A percentile compares a stretch with the other conserved stretches of the same genome.
These are phyloP conservation scores for Xylariaceae sp. DNA, from an alignment of 2,329 filamentous ascomycete genomes.

Conservation along the genomic window DNA sequence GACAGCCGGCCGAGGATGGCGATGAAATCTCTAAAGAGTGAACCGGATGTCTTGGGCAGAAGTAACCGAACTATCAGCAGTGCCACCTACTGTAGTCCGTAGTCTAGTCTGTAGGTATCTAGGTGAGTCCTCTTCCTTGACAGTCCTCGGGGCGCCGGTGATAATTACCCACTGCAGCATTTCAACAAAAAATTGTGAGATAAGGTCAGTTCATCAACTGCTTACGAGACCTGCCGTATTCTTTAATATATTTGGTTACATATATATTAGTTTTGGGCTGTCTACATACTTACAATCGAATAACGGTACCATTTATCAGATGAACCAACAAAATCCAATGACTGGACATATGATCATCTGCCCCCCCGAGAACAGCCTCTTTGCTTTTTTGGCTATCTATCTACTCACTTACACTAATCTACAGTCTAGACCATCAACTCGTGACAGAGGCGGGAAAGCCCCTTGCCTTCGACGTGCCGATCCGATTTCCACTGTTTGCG, in stretches of 20 bases:
- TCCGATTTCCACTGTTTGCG: neutral
- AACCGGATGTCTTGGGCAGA: neutral
- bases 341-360: too few relatives aligned
- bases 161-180: neutral
- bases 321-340: too few relatives aligned
- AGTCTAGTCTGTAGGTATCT: too few relatives aligned
- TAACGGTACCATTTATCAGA: too few relatives aligned
- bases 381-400: neutral
- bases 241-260: neutral
- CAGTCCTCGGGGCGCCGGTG: neutral
- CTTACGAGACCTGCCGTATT: neutral
- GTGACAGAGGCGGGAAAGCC: neutral
- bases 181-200: neutral
- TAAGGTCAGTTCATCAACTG: neutral
- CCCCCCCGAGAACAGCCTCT: neutral
- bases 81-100: neutral
- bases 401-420: too few relatives aligned
- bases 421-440: neutral
- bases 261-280: too few relatives aligned
- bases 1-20: neutral
- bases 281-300: too few relatives aligned
- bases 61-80: constrained; percentile 1
- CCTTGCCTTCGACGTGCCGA: neutral
- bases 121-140: neutral
- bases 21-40: neutral